Conservation (phyloP, 805 yeast species). For the Saccharomycopsis capsularis region DNA sequence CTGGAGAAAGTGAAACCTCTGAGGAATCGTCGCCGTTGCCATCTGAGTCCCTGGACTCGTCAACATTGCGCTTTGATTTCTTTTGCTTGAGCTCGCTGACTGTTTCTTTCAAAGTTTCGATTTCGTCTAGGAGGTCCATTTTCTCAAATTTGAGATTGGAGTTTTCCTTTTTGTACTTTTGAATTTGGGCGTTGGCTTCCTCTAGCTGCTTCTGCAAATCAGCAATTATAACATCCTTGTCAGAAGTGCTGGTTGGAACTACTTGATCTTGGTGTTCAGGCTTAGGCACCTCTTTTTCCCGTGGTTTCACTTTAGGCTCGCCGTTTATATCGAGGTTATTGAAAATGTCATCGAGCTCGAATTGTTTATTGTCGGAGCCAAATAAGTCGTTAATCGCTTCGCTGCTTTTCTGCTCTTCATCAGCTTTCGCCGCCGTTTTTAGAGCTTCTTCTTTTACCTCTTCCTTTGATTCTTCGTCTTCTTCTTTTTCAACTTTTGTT, state of each 20-base stretch:
- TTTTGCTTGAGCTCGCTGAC: conserved; percentile 26
- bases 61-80: conserved; percentile 25
- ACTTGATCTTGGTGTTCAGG: conserved; percentile 3
- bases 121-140: conserved; percentile 31
- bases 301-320: not conserved
- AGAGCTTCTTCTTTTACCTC: conserved; percentile 29
- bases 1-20: conserved; percentile 21
- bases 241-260: not conserved
- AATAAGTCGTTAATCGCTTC: conserved; percentile 18
- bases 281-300: conserved; percentile 10
- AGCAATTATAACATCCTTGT: conserved; percentile 23
- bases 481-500: conserved; percentile 36
- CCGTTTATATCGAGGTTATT: conserved; percentile 3
- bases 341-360: conserved; percentile 14
- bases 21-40: conserved; percentile 11
- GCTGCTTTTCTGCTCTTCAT: conserved; percentile 22
- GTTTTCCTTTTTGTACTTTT: conserved; percentile 30
- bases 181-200: conserved; percentile 34
- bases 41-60: conserved; percentile 23
- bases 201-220: conserved; percentile 30
- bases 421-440: conserved; percentile 29
- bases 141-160: conserved; percentile 31
- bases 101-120: conserved; percentile 28
- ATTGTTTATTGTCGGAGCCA: conserved; percentile 3
- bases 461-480: conserved; percentile 35